phyloP scores from a whole-genome alignment of 495 filamentous ascomycete species.

The Podospora pseudoanserina region DNA sequence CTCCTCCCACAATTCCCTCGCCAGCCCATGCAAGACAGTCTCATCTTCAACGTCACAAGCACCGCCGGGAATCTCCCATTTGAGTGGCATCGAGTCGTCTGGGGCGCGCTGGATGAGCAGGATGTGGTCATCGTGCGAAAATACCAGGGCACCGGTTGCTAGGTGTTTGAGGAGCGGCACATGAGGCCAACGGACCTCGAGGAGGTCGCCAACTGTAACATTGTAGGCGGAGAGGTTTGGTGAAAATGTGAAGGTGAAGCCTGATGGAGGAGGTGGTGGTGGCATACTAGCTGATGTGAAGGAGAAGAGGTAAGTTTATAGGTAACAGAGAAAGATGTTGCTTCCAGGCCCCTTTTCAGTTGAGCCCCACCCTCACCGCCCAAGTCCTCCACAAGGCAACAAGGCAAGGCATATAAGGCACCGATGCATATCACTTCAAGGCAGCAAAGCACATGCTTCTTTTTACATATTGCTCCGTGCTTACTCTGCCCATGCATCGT shows the following conservation, averaged over 20 bases:
- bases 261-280: conserved; percentile 10
- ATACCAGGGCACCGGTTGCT: conserved; percentile 39
- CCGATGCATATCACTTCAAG: no score
- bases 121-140: conserved; percentile 29
- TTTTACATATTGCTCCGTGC: background rate
- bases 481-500: background rate
- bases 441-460: no score
- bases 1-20: conserved; percentile 57
- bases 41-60: conserved; percentile 47
- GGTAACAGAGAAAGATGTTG: no score
- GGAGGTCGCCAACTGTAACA: conserved; percentile 23
- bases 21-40: conserved; percentile 46
- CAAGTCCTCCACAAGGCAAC: background rate
- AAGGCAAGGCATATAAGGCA: background rate
- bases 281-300: background rate
- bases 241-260: conserved; percentile 27
- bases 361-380: background rate
- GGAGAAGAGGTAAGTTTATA: background rate
- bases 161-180: conserved; percentile 19
- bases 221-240: conserved; percentile 25
- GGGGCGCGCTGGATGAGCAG: conserved; percentile 52
- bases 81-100: conserved; percentile 46
- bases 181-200: conserved; percentile 21
- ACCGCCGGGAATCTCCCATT: conserved; percentile 58
- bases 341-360: background rate